phyloP scores from a whole-genome alignment of 1,139 yeast genomes.

The Groenewaldozyma auringiensis region DNA sequence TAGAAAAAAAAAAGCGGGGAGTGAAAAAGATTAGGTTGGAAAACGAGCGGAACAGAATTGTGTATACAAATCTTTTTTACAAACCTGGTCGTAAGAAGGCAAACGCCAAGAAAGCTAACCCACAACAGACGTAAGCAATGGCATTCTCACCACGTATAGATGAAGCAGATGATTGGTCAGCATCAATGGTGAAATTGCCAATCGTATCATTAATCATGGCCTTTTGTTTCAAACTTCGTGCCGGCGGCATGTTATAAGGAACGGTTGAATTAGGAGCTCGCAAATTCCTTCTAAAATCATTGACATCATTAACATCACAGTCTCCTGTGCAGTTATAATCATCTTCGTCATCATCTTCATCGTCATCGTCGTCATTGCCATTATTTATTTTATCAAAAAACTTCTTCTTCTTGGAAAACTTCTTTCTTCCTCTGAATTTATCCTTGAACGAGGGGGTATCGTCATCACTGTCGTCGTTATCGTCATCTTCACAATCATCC shows the following conservation, averaged over 20 bases:
- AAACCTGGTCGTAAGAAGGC: neutral
- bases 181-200: neutral
- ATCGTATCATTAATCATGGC: slow-evolving; percentile 1
- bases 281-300: slow-evolving; percentile 3
- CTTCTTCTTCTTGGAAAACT: slow-evolving; percentile 1
- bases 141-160: neutral
- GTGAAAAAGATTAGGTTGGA: too few species aligned
- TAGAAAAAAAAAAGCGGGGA: neutral
- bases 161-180: slow-evolving; percentile 1
- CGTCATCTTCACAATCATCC: slow-evolving; percentile 3
- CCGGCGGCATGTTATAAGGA: neutral
- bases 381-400: neutral
- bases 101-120: neutral
- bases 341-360: slow-evolving; percentile 4
- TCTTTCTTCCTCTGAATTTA: slow-evolving; percentile 1
- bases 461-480: neutral
- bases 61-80: too few species aligned
- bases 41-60: too few species aligned
- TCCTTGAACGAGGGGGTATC: neutral
- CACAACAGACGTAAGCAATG: neutral
- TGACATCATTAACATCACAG: slow-evolving; percentile 8
- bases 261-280: slow-evolving; percentile 3
- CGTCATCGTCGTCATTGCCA: slow-evolving; percentile 1
- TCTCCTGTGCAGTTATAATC: slow-evolving; percentile 4
- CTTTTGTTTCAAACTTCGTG: slow-evolving; percentile 1